Base-by-base conservation (phyloP, 148 eudicot genomes). In the Agrostemma githago region DNA sequence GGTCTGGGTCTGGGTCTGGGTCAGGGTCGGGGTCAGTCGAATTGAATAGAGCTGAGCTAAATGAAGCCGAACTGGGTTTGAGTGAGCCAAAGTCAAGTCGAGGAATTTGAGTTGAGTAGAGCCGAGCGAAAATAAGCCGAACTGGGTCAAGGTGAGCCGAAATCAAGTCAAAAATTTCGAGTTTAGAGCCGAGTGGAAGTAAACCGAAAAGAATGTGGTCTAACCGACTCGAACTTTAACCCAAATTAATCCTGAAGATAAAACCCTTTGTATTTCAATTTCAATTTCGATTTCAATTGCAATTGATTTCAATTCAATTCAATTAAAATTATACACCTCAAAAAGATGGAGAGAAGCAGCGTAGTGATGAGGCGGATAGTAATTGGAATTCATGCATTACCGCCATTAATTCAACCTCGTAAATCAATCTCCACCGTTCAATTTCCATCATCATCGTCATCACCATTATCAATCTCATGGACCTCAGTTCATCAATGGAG, bases 301-400 rank as follows among this genome's bases (percentile, higher is more conserved):
- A 62, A 20, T 19, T 17, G 34, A 9, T 20, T n/a, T 56, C 16
- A 4, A 4, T 56, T 56, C 34, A 26, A n/a, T n/a, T n/a, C n/a
- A n/a, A n/a, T n/a, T n/a, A n/a, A n/a, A n/a, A n/a, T 62, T n/a
- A 62, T 11, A 62, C 3, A 1, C 4, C 62, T 0, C 38, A 16
- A 15, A 38, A 21, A 37, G 20, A 81, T 81, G 83, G 83, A 81
- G 71, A 69, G 62, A 63, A 73, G 80, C 26, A 73, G 77, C 75
- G 42, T 69, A 7, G 78, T 79, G 78, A 73, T 81, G 58, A 73
- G 77, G 61, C 80, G 83, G 54, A 51, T 81, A 14, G 61, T 68
- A 46, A 58, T 66, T 16, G 83, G 77, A 21, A 73, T 69, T 43
- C 40, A 77, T 62, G 73, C 76, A 5, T 21, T 70, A 15, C 77